Percentiles rank a stretch among this genome's conserved stretches.
Conservation (phyloP, 2,329 filamentous ascomycete species). For the Penicillium occitanis region DNA sequence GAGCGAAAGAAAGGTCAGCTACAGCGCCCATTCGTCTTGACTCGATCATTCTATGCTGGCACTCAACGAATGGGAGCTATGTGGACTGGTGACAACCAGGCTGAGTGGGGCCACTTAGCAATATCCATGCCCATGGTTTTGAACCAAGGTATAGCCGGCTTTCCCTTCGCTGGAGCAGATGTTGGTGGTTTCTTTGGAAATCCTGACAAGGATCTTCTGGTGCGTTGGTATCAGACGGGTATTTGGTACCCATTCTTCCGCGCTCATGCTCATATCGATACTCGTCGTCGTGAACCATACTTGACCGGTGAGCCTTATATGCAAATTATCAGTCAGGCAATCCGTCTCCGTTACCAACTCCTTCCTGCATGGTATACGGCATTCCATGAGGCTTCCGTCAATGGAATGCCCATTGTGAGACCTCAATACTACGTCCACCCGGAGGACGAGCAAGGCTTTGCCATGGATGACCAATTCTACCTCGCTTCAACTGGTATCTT, state of each 20-base stretch:
- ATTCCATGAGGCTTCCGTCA: constrained; percentile 82
- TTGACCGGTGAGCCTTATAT: constrained; percentile 81
- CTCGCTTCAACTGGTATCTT: constrained; percentile 83
- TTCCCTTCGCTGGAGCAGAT: constrained; percentile 91
- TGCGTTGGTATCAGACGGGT: constrained; percentile 94
- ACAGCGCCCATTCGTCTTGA: constrained; percentile 86
- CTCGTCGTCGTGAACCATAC: constrained; percentile 91
- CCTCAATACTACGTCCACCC: constrained; percentile 95
- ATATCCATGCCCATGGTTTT: constrained; percentile 90
- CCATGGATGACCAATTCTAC: constrained; percentile 90
- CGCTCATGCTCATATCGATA: constrained; percentile 93
- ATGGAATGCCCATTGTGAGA: constrained; percentile 82
- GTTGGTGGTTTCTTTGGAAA: constrained; percentile 98
- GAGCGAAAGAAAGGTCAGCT: constrained; percentile 83
- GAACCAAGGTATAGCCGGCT: constrained; percentile 88
- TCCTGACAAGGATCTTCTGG: constrained; percentile 84
- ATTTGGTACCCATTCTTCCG: constrained; percentile 99
- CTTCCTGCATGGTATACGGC: constrained; percentile 96
- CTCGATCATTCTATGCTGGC: constrained; percentile 87
- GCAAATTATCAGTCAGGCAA: constrained; percentile 79
- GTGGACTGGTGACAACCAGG: constrained; percentile 99
- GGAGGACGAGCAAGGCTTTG: constrained; percentile 79
- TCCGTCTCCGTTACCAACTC: constrained; percentile 84
- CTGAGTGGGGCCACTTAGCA: constrained; percentile 86
- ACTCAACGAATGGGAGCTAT: constrained; percentile 88